Base-by-base conservation (phyloP, 2,329 filamentous ascomycete species). In the Knoxdaviesia capensis region DNA sequence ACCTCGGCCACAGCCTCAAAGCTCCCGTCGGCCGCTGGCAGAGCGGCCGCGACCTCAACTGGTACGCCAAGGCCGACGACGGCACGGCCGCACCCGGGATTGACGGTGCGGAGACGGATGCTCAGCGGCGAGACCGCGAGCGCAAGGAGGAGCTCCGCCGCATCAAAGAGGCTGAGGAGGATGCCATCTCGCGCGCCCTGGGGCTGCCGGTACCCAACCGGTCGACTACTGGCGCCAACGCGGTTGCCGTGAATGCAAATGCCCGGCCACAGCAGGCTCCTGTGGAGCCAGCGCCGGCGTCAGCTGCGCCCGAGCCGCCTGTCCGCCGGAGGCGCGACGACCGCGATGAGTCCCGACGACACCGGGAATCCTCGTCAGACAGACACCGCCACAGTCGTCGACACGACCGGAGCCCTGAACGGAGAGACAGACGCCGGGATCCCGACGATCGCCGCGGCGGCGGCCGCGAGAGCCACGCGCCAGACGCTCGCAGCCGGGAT, bases 1-100 rank as follows among this genome's bases (percentile, higher is more conserved):
- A 76, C 58, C 79, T 94, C 6, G 87, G 87, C 41, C 87, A 94
- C 63, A 90, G 82, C 45, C 62, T 94, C 45, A 94, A 88, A 67
- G 87, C 87, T 0, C 84, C 87, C 0, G 86, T 94, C 4, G 87
- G 87, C 6, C 80, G 87, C 49, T 94, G 87, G 87, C 83, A 90
- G 53, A 77, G 88, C 54, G 77, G 80, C 6, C 77, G 75, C 45
- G 71, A 76, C 43, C 60, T 79, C 6, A 67, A 62, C 44, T 79
- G 74, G 74, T 79, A 79, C 50, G 69, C 72, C 37, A 78, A 74
- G 51, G 56, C 61, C n/a, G 69, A 65, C 33, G 59, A 67, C 30
- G 56, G 56, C 28, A 51, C 51, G 6, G 64, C 68, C 31, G 39
- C 28, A 8, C 34, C 40, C 6, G 57, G 62, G n/a, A 63, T 66